phyloP scores from a whole-genome alignment of 768 basidiomycete species.

The Leccinum disarticulatum region DNA sequence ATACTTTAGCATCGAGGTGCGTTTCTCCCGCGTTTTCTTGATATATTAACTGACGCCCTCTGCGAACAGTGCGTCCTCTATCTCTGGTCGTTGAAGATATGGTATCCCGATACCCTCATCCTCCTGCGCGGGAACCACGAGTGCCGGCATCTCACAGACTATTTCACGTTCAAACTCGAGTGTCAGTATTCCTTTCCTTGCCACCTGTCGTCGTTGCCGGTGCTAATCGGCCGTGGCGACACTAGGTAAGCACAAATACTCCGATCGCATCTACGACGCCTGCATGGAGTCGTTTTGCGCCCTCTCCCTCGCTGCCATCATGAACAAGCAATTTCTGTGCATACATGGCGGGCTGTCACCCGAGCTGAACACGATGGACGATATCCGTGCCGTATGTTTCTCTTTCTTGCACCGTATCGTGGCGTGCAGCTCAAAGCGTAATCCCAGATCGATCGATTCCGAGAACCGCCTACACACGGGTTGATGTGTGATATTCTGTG shows the following conservation, averaged over 20 bases:
- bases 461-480: slow-evolving; percentile 96
- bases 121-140: slow-evolving; percentile 98
- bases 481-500: slow-evolving; percentile 99
- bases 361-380: slow-evolving; percentile 93
- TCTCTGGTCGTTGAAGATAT: slow-evolving; percentile 97
- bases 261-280: slow-evolving; percentile 92
- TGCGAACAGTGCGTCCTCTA: slow-evolving; percentile 85
- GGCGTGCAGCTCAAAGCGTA: neutral
- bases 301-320: slow-evolving; percentile 91
- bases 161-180: slow-evolving; percentile 99
- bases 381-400: slow-evolving; percentile 75
- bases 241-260: slow-evolving; percentile 97
- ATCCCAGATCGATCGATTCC: slow-evolving; percentile 89
- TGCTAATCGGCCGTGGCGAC: neutral
- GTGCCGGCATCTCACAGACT: slow-evolving; percentile 97
- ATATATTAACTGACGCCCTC: slow-evolving; percentile 2
- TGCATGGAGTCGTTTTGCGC: slow-evolving; percentile 98
- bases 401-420: neutral
- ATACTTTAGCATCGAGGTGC: slow-evolving; percentile 90
- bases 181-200: slow-evolving; percentile 51
- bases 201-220: no score
- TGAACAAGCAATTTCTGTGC: slow-evolving; percentile 99
- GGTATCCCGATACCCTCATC: slow-evolving; percentile 97
- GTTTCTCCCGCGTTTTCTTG: slow-evolving; percentile 9
- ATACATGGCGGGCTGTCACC: slow-evolving; percentile 97